Conservation (phyloP, 768 basidiomycete species). For the Suillus americanus region DNA sequence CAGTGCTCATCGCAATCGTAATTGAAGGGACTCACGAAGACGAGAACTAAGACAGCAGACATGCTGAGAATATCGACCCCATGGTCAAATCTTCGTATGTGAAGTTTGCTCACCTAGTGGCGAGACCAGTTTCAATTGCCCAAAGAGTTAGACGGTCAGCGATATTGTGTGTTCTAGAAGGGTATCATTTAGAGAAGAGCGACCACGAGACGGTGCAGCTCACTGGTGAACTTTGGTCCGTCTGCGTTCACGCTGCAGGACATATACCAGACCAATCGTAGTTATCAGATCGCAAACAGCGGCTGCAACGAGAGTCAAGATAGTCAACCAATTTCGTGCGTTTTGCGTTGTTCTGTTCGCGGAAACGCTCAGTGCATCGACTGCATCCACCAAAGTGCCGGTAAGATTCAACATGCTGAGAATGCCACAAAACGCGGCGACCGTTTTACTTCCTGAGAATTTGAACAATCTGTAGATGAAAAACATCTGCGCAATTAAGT, state of each 20-base stretch:
- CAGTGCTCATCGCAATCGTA: background rate
- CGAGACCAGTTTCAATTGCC: slow-evolving; percentile 3
- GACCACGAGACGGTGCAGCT: background rate
- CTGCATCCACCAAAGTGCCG: slow-evolving; percentile 8
- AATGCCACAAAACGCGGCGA: slow-evolving; percentile 4
- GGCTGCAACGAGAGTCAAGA: slow-evolving; percentile 6
- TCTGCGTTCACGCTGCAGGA: slow-evolving; percentile 6
- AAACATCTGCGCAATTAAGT: slow-evolving; percentile 2
- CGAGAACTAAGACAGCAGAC: slow-evolving; percentile 2
- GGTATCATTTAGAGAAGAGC: background rate
- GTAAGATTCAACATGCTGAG: slow-evolving; percentile 3
- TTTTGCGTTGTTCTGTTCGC: background rate
- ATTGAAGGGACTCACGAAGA: slow-evolving; percentile 1
- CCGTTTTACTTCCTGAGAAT: background rate
- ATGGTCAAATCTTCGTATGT: background rate
- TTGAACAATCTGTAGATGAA: slow-evolving; percentile 7
- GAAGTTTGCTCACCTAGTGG: background rate
- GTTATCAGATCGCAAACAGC: slow-evolving; percentile 8
- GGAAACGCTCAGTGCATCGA: background rate
- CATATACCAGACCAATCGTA: slow-evolving; percentile 7
- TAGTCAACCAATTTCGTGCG: slow-evolving; percentile 7
- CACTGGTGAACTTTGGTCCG: background rate
- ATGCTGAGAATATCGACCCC: background rate
- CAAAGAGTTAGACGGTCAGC: background rate
- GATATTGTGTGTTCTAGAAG: background rate